These are phyloP conservation scores for Ophiorrhiza pumila DNA, from an alignment of 257 asterid genomes.

Conservation along the genomic window DNA sequence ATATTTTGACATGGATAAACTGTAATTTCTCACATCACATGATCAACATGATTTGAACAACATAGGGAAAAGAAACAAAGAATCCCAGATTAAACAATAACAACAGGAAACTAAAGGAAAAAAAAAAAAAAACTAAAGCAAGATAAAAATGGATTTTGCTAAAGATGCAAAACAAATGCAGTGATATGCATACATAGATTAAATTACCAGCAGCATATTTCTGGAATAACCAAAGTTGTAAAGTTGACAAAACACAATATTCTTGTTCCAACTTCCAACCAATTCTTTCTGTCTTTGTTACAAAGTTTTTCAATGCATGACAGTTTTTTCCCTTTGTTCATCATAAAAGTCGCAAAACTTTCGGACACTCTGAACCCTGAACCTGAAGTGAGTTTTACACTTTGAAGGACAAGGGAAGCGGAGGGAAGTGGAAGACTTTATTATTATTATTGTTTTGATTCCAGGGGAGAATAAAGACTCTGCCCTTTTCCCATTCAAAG, in stretches of 20 bases:
- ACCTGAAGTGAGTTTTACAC: neutral
- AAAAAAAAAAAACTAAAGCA: too few species aligned
- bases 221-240: neutral
- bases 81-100: slow-evolving; percentile 4
- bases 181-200: slow-evolving; percentile 6
- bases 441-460: neutral
- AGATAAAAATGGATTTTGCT: too few species aligned
- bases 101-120: neutral
- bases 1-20: neutral
- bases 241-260: neutral
- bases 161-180: neutral
- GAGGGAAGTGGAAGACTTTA: too few species aligned
- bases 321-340: neutral
- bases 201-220: slow-evolving; percentile 26
- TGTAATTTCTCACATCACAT: slow-evolving; percentile 3
- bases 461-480: neutral
- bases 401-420: neutral
- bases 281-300: too few species aligned
- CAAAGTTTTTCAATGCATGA: neutral
- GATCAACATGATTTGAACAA: neutral
- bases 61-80: neutral
- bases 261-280: neutral
- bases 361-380: too few species aligned
- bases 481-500: too few species aligned
- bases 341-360: neutral